Evolutionary conservation across 2,329 filamentous ascomycete species (phyloP), one percentile per base, ranked within the genome.

Genomic region (Penicillium sp.): DNA sequence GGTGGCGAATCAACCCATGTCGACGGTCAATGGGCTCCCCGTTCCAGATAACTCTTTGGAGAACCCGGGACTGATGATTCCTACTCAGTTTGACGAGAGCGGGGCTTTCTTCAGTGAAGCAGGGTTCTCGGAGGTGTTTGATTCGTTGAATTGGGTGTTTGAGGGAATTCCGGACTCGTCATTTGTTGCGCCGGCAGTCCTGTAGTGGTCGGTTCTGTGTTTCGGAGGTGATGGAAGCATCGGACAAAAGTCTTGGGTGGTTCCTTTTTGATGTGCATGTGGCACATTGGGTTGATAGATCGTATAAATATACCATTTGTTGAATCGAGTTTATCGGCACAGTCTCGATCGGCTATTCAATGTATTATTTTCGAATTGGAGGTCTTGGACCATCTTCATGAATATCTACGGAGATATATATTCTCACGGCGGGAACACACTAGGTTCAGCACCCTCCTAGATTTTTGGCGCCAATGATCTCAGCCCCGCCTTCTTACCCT

Each of bases 121-220:
- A 60, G 83, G 83, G 66, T 89, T 91, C 62, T 85, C 84, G 45
- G 84, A 90, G 60, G 91, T 95, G 63, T 96, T 96, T 73, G 92
- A 96, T 76, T 91, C 93, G 0, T 85, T 96, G 66, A 91, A 93
- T 73, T 97, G 93, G 93, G 93, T 96, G 81, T 82, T 97, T 68
- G 93, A 97, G 73, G 91, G 91, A 16, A 84, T 93, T 42, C 82
- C 94, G 58, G 90, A 93, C 73, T 91, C 73, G 11, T 91, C 73
- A 8, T 76, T 78, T 59, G 72, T 73, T 43, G 75, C 72, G n/a
- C 74, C 75, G 10, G 71, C 73, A 16, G 66, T 75, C 52, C 68
- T 77, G 3, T 51, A 51, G 30, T 8, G 30, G 30, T 8, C 10
- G 4, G 30, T n/a, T 6, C 3, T 19, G 10, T n/a, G 25, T 7